Percentiles rank a stretch among this genome's conserved stretches.
Evolutionary conservation across 2,329 filamentous ascomycete species (phyloP).

Genomic region (Mycosphaerella sp.): DNA sequence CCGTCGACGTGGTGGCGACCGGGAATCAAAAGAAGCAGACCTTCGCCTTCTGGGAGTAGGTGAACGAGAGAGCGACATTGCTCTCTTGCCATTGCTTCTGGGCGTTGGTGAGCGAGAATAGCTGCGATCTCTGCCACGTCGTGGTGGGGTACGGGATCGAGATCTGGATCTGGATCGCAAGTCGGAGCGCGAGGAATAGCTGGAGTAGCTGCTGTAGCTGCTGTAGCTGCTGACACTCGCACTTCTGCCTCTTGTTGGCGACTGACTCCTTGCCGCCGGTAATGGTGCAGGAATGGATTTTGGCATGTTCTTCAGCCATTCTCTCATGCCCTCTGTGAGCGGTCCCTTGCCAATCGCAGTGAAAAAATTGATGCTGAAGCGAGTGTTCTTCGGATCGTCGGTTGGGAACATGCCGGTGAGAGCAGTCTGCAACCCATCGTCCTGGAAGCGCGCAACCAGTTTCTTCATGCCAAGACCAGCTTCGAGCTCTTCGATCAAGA

Average conservation of each 20-base stretch:
- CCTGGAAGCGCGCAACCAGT: constrained; percentile 67
- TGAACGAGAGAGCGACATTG: constrained; percentile 16
- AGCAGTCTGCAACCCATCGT: constrained; percentile 69
- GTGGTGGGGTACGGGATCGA: constrained; percentile 24
- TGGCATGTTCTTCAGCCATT: constrained; percentile 80
- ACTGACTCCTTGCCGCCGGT: constrained; percentile 38
- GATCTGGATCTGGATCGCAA: constrained; percentile 28
- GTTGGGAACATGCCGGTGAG: constrained; percentile 83
- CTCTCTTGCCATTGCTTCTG: constrained; percentile 7
- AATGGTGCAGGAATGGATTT: constrained; percentile 72
- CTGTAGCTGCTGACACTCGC: constrained; percentile 67
- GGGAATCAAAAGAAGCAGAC: constrained; percentile 23
- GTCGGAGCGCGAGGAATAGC: constrained; percentile 46
- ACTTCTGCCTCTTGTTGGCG: constrained; percentile 53
- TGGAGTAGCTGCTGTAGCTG: constrained; percentile 77
- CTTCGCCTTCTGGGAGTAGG: constrained; percentile 18
- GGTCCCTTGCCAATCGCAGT: constrained; percentile 95
- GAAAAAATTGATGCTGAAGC: constrained; percentile 99
- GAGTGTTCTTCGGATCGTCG: constrained; percentile 81
- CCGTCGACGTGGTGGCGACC: constrained; percentile 22
- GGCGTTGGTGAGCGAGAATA: constrained; percentile 18
- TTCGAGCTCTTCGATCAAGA: constrained; percentile 84
- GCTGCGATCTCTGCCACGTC: constrained; percentile 18
- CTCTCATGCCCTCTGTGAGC: constrained; percentile 91
- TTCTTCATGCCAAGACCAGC: constrained; percentile 81